Base-by-base conservation (phyloP, 2,329 filamentous ascomycete genomes). In the Aspergillus hortae region DNA sequence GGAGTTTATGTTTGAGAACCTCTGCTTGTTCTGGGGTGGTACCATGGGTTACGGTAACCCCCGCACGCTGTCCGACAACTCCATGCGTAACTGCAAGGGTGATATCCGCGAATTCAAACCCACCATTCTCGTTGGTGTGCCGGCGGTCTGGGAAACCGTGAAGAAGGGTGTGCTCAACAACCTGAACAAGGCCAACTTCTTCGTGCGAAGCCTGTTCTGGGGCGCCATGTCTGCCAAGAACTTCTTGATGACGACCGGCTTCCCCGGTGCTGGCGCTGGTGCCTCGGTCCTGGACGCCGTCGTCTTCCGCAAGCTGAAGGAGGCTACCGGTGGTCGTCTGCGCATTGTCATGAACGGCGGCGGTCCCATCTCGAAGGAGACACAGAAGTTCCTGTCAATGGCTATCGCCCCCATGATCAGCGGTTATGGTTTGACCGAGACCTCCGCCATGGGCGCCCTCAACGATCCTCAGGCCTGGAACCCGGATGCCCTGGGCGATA, bases 371-470 rank as follows among this genome's bases (percentile, higher is more conserved):
- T 85, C 92, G 15, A 87, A 88, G 67, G 88, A 90, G 47, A 99
- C 94, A 1, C 87, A 90, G 69, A 84, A 86, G 56, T 97, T 99
- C 78, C 82, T 97, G 66, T 96, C 91, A 40, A 83, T 96, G 75
- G 88, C 92, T 42, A 85, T 99, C 49, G 91, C 90, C 19, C 94
- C 94, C 27, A 96, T 99, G 92, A 85, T 99, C 61, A 84, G 81
- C 58, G 94, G 94, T 10, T 99, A 99, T 68, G 94, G 94, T 55
- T 77, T 99, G 59, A 99, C 94, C 1, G 94, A 99, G 75, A 97
- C 94, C 2, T 85, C 86, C 58, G 90, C 89, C 56, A 78, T 79
- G 75, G 76, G 76, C 61, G 71, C 70, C 43, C 60, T 77, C 44
- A 73, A 77, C 72, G 89, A 90, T 62, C 92, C 94, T 0, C 76